A percentile compares a stretch with the other conserved stretches of the same genome.
Evolutionary conservation across 208 protist genomes (phyloP).

Genomic region (Angomonas ambiguus): DNA sequence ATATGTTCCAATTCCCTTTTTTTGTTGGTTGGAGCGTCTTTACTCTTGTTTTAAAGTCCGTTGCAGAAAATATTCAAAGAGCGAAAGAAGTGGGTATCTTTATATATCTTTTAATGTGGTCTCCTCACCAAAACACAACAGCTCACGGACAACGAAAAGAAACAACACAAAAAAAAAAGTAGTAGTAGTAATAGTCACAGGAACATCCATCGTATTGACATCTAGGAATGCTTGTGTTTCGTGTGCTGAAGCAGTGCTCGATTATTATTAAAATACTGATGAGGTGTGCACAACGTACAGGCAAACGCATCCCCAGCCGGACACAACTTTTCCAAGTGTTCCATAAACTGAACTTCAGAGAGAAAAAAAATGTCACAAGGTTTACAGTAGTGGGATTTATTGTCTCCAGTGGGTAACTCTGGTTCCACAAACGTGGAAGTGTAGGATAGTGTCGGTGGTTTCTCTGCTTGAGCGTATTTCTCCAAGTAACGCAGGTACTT

Average conservation of each 20-base stretch:
- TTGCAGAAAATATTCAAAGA: too few relatives aligned
- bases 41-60: slow-evolving; percentile 1
- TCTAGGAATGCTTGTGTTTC: background rate
- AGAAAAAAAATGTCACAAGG: background rate
- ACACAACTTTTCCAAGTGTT: slow-evolving; percentile 1
- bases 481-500: slow-evolving; percentile 36
- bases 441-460: too few relatives aligned
- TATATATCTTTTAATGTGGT: too few relatives aligned
- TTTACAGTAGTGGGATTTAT: background rate
- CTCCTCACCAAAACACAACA: too few relatives aligned
- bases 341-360: background rate
- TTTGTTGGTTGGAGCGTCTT: background rate
- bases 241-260: slow-evolving; percentile 24
- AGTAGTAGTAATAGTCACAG: background rate
- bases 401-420: background rate
- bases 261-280: slow-evolving; percentile 22
- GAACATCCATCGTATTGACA: background rate
- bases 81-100: too few relatives aligned
- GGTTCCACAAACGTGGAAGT: background rate
- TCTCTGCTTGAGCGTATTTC: slow-evolving; percentile 18
- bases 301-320: background rate
- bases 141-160: background rate
- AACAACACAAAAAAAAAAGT: background rate
- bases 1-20: too few relatives aligned
- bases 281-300: slow-evolving; percentile 17